phyloP scores from a whole-genome alignment of 805 yeast species.

The Yamadazyma paraphyllophila region DNA sequence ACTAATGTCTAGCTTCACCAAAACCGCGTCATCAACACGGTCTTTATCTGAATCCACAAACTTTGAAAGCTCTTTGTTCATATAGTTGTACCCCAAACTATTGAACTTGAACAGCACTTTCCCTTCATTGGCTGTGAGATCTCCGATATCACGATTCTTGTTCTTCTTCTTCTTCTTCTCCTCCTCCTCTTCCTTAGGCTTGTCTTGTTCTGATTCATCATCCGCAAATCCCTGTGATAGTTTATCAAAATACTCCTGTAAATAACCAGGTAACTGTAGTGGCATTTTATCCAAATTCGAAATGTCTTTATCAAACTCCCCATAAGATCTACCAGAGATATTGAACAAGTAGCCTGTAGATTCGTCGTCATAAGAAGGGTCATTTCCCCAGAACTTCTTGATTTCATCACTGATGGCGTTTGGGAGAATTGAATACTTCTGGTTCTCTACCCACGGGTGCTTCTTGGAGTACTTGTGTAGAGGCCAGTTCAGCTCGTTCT shows the following conservation, averaged over 20 bases:
- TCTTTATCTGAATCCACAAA: constrained; percentile 14
- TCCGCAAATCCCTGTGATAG: constrained; percentile 25
- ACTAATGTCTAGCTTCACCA: constrained; percentile 27
- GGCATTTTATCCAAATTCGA: constrained; percentile 9
- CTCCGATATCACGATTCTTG: constrained; percentile 19
- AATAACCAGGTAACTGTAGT: constrained; percentile 28
- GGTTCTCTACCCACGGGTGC: constrained; percentile 43
- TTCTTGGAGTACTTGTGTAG: constrained; percentile 45
- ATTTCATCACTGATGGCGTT: constrained; percentile 50
- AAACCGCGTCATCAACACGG: constrained; percentile 30
- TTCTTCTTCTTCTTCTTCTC: constrained; percentile 5
- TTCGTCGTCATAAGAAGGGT: constrained; percentile 10
- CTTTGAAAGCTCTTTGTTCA: constrained; percentile 18
- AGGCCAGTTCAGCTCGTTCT: constrained; percentile 56
- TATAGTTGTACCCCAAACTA: constrained; percentile 23
- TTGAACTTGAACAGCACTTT: constrained; percentile 22
- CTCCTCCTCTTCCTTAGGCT: background rate
- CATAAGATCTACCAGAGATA: constrained; percentile 34
- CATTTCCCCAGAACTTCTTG: constrained; percentile 50
- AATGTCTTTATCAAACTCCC: constrained; percentile 23
- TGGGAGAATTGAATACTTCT: constrained; percentile 59
- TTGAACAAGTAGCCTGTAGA: constrained; percentile 31
- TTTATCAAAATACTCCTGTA: constrained; percentile 28
- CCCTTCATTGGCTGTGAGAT: constrained; percentile 29
- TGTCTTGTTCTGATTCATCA: constrained; percentile 17